A percentile compares a stretch with the other conserved stretches of the same genome.
These are phyloP conservation scores for Acacia melanoxylon DNA, from an alignment of 306 rosid species.

Conservation along the genomic window DNA sequence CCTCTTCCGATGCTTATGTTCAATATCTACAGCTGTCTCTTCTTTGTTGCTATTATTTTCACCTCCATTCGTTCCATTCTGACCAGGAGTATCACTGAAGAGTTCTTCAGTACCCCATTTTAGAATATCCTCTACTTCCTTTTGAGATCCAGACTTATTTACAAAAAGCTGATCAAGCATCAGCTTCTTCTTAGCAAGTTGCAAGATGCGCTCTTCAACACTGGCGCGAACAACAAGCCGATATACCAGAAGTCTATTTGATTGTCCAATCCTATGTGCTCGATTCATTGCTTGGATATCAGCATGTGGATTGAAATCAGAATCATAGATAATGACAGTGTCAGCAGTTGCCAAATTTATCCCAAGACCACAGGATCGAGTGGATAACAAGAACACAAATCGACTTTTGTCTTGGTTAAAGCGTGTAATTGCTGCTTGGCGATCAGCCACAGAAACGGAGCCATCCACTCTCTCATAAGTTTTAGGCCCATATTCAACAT, in stretches of 20 bases:
- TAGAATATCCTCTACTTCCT: slow-evolving; percentile 95
- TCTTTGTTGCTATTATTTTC: slow-evolving; percentile 76
- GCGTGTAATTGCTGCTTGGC: slow-evolving; percentile 93
- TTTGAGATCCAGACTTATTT: slow-evolving; percentile 95
- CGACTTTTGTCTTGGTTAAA: slow-evolving; percentile 98
- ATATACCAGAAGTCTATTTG: slow-evolving; percentile 94
- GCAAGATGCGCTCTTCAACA: slow-evolving; percentile 99
- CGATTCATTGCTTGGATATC: slow-evolving; percentile 99
- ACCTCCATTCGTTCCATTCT: slow-evolving; percentile 58
- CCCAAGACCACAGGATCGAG: slow-evolving; percentile 99
- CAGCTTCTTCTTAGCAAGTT: slow-evolving; percentile 98
- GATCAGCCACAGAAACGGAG: slow-evolving; percentile 91
- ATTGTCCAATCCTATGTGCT: slow-evolving; percentile 99
- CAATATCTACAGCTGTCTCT: slow-evolving; percentile 67
- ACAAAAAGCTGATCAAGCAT: slow-evolving; percentile 99
- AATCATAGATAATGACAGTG: slow-evolving; percentile 98
- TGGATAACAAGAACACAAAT: slow-evolving; percentile 94
- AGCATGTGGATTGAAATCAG: slow-evolving; percentile 99
- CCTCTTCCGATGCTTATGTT: slow-evolving; percentile 88
- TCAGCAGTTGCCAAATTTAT: slow-evolving; percentile 98
- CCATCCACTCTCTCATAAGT: slow-evolving; percentile 98
- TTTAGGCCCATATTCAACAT: slow-evolving; percentile 92
- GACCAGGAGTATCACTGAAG: slow-evolving; percentile 66
- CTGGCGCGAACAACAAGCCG: slow-evolving; percentile 99
- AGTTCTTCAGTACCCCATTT: slow-evolving; percentile 99